Base-by-base conservation (phyloP, 768 basidiomycete species). In the Hypholoma sublateritium region DNA sequence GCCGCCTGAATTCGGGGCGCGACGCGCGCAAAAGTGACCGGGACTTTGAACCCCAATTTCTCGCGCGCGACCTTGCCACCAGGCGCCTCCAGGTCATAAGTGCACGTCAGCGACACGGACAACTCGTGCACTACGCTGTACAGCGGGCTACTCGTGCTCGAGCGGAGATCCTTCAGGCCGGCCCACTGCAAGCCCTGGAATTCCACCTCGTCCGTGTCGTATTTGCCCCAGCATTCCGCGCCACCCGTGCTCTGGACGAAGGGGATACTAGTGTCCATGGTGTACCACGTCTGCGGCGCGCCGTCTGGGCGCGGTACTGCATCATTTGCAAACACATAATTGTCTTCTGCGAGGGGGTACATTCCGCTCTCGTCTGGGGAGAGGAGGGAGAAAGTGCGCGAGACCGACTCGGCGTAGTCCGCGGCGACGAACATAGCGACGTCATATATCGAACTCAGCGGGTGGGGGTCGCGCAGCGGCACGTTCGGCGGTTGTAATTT, bases 401-500 rank as follows among this genome's bases (percentile, higher is more conserved):
- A 63, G 6, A 70, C 59, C 7, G 62, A 59, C 32, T 72, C 71
- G 0, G 59, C 50, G 45, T 54, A 50, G 8, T 66, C 57, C 4
- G 62, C 35, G 25, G 64, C 56, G 17, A 67, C 58, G 50, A 72
- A 70, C 39, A 84, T 67, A 25, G 77, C 79, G 60, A 78, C 69
- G 28, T 81, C 74, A 49, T 83, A 85, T 44, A 85, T 59, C 19
- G 78, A 72, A 56, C 80, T 80, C 25, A 90, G 67, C 5, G 82
- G 74, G 59, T 90, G 85, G 1, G 83, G 74, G 37, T 77, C 68
- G 13, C 76, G 80, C 21, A 94, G 75, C 1, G 86, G 82, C 34
- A 75, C 58, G 44, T 76, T 71, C 5, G 91, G 91, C 21, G 91
- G 91, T 60, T 94, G 91, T 46, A 75, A 63, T 11, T 73, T 67